Evolutionary conservation across 306 rosid genomes (phyloP).

Genomic region (Canavalia gladiata): DNA sequence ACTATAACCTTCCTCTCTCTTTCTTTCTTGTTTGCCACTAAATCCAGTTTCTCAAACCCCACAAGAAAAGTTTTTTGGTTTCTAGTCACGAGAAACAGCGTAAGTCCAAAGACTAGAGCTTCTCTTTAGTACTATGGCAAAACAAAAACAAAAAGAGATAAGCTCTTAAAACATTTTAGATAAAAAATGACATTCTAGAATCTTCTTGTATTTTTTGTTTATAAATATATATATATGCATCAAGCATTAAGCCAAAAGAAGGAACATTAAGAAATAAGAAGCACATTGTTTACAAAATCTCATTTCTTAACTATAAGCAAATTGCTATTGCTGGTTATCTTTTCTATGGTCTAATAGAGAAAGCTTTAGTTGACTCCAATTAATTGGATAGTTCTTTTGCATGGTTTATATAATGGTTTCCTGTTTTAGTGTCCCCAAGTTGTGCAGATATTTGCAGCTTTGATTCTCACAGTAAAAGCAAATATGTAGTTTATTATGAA

Average conservation of each 20-base stretch:
- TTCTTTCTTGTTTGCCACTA: constrained; percentile 68
- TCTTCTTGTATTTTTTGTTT: constrained; percentile 11
- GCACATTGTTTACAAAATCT: constrained; percentile 33
- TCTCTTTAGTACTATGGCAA: constrained; percentile 28
- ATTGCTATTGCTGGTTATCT: constrained; percentile 27
- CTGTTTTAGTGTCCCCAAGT: constrained; percentile 32
- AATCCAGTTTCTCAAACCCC: constrained; percentile 38
- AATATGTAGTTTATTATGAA: constrained; percentile 32
- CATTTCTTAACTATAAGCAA: constrained; percentile 13
- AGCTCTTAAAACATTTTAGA: constrained; percentile 39
- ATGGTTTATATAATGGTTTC: constrained; percentile 15
- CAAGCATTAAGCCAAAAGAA: constrained; percentile 31
- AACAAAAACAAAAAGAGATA: neutral
- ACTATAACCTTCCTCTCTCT: constrained; percentile 56
- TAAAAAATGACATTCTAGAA: constrained; percentile 39
- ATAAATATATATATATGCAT: neutral
- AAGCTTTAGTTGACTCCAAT: constrained; percentile 46
- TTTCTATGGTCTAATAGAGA: constrained; percentile 32
- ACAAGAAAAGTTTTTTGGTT: constrained; percentile 54
- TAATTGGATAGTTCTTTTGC: constrained; percentile 21
- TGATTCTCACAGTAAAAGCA: constrained; percentile 42
- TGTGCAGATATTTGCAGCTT: constrained; percentile 47
- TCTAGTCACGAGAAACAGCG: constrained; percentile 50
- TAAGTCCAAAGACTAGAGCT: constrained; percentile 38
- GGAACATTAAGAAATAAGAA: constrained; percentile 47